Evolutionary conservation across 352 stramenopile species (phyloP).

Genomic region (Pythium aquatile): DNA sequence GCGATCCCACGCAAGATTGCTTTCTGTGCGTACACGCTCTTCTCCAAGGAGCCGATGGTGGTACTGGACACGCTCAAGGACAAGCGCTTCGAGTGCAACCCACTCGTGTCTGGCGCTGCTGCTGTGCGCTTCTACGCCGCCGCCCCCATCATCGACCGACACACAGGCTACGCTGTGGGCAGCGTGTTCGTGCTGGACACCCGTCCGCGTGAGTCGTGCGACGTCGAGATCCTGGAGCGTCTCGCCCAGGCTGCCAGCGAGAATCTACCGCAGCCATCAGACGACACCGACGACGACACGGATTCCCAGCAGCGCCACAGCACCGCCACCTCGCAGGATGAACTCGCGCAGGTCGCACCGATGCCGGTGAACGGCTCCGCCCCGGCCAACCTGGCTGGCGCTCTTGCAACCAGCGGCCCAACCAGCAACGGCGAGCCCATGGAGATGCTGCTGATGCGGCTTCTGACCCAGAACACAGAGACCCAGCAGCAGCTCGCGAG

Average conservation of each 20-base stretch:
- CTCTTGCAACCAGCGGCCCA: slow-evolving; percentile 13
- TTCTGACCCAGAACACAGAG: slow-evolving; percentile 82
- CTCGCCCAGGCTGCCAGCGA: slow-evolving; percentile 55
- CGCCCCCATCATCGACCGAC: slow-evolving; percentile 63
- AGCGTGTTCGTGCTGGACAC: slow-evolving; percentile 86
- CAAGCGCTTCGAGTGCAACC: slow-evolving; percentile 84
- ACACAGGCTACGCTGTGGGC: slow-evolving; percentile 56
- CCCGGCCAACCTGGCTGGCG: slow-evolving; percentile 17
- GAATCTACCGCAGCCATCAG: slow-evolving; percentile 38
- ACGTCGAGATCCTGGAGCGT: slow-evolving; percentile 68
- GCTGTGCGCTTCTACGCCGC: slow-evolving; percentile 94
- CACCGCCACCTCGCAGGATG: slow-evolving; percentile 1
- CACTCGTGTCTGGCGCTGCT: slow-evolving; percentile 85
- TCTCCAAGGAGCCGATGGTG: slow-evolving; percentile 57
- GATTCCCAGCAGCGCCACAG: background rate
- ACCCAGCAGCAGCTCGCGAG: slow-evolving; percentile 79
- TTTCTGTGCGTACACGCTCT: slow-evolving; percentile 74
- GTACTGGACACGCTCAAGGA: slow-evolving; percentile 90
- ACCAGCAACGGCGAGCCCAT: slow-evolving; percentile 38
- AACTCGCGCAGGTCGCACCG: slow-evolving; percentile 25
- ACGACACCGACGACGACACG: slow-evolving; percentile 19
- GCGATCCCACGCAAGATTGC: slow-evolving; percentile 77
- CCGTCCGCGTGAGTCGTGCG: slow-evolving; percentile 62
- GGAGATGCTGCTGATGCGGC: slow-evolving; percentile 72
- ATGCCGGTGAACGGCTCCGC: slow-evolving; percentile 19